These are phyloP conservation scores for Elongisporangium undulatum DNA, from an alignment of 352 stramenopile species.

Conservation along the genomic window DNA sequence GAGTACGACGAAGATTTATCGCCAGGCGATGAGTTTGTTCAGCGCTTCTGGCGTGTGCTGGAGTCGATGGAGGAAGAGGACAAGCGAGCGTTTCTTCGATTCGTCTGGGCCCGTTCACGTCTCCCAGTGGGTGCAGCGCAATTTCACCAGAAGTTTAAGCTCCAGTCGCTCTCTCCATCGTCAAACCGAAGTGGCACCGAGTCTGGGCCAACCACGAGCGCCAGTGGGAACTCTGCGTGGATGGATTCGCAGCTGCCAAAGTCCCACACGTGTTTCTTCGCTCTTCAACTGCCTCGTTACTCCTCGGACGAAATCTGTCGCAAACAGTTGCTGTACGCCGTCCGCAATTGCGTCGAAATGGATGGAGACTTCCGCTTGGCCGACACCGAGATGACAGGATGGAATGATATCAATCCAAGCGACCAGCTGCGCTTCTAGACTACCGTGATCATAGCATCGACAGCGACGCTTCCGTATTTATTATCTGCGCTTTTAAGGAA, in stretches of 20 bases:
- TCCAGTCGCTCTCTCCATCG: conserved; percentile 48
- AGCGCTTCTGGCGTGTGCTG: conserved; percentile 78
- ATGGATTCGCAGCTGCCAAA: conserved; percentile 74
- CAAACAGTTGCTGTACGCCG: conserved; percentile 69
- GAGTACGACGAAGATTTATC: conserved; percentile 83
- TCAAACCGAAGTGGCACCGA: not conserved
- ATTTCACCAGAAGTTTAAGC: conserved; percentile 87
- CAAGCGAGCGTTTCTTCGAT: conserved; percentile 70
- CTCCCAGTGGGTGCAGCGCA: conserved; percentile 51
- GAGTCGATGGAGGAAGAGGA: conserved; percentile 54
- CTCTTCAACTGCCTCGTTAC: conserved; percentile 74
- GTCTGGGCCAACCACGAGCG: not conserved
- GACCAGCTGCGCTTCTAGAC: conserved; percentile 57
- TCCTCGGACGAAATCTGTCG: conserved; percentile 70
- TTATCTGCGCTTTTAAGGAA: not conserved
- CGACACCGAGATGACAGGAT: conserved; percentile 78
- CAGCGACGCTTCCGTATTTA: not conserved
- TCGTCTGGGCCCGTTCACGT: conserved; percentile 77
- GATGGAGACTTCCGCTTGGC: conserved; percentile 85
- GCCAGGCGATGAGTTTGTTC: conserved; percentile 56
- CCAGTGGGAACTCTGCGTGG: conserved; percentile 5
- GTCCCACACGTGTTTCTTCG: conserved; percentile 89
- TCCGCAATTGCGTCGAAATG: conserved; percentile 87
- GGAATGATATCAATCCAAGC: conserved; percentile 56
- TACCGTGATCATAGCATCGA: not conserved